phyloP scores from a whole-genome alignment of 192 early-diverging fungal genomes.

The Rhizophagus clarus region DNA sequence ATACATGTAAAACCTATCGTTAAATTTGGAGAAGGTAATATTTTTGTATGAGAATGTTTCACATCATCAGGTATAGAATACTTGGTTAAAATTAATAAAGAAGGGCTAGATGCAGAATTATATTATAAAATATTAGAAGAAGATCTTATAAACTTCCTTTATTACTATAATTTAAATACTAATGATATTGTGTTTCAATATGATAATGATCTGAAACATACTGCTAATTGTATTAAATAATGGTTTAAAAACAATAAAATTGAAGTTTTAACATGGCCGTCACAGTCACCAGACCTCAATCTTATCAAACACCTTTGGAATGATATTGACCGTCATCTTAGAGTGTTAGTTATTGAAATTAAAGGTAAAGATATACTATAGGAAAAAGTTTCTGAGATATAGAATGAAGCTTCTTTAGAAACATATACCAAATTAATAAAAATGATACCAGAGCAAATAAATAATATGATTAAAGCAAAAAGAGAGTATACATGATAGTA shows the following conservation, averaged over 20 bases:
- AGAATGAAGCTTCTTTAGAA: too few relatives aligned
- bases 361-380: background rate
- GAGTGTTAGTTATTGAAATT: background rate
- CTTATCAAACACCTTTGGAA: background rate
- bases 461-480: too few relatives aligned
- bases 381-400: too few relatives aligned
- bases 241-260: background rate
- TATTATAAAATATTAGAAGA: constrained; percentile 34
- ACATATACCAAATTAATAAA: too few relatives aligned
- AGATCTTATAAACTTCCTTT: constrained; percentile 23
- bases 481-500: too few relatives aligned
- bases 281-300: background rate
- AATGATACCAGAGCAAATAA: too few relatives aligned
- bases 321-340: background rate
- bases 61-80: constrained; percentile 30
- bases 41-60: constrained; percentile 35
- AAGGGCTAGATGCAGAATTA: constrained; percentile 15
- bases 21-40: constrained; percentile 23
- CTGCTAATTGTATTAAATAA: background rate
- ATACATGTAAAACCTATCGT: background rate
- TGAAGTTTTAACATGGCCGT: background rate
- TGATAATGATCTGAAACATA: constrained; percentile 26
- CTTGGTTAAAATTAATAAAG: constrained; percentile 34
- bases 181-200: constrained; percentile 38
- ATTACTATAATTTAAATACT: constrained; percentile 29